Base-by-base conservation (phyloP, 371 early-diverging fungal species). In the Smittium culicis region DNA sequence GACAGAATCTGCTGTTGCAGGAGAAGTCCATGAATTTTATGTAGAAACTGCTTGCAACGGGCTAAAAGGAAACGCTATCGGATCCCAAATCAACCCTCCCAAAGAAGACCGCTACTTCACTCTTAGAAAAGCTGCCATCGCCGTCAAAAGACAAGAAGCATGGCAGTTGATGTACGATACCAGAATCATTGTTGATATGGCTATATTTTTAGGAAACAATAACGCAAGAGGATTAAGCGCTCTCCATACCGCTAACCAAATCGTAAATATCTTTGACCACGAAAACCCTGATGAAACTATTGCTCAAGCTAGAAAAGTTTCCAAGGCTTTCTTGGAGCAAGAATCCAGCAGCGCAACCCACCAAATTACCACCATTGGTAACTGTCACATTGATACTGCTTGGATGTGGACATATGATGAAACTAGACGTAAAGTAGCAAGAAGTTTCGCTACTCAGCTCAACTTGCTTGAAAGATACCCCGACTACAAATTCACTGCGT, bases 361-460 rank as follows among this genome's bases (percentile, higher is more conserved):
- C 72, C 80, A 75, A 24, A 79, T 91, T 14, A 86, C 82, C 28
- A 90, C 91, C 0, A 80, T 92, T n/a, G 93, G 93, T 14, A 85
- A 94, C 75, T 94, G 96, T 71, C 82, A 87, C 65, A 83, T 82
- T 54, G 83, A 86, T 69, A 84, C 87, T 1, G 86, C 86, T 8
- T 90, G 88, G 90, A 79, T 88, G 34, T 93, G 96, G 98, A 92
- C 94, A 0, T 96, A 85, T 72, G 96, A 85, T 70, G 97, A 98
- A 72, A 98, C 98, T 3, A 92, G 90, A 63, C 88, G 97, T 61
- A 98, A 98, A 79, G 82, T 88, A 24, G 96, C 95, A 2, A 80
- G 98, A 34, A 88, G 88, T 68, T 97, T 92, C 92, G 80, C 93
- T 0, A 88, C 92, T 14, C 98, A 92, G 73, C 57, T 90, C n/a